Base-by-base conservation (phyloP, 106 monocot genomes). In the Phalaenopsis equestris region DNA sequence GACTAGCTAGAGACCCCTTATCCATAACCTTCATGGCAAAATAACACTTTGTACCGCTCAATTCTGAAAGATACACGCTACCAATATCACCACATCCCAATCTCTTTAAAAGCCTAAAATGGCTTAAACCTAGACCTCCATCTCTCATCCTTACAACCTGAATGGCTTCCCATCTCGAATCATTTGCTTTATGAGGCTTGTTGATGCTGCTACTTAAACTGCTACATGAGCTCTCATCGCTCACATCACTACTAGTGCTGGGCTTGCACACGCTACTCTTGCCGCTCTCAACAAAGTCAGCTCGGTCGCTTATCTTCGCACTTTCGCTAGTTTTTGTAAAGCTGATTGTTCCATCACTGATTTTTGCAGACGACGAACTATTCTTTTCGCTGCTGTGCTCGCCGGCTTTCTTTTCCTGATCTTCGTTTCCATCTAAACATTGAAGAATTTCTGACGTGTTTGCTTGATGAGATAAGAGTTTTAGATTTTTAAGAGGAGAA, bases 11-110 rank as follows among this genome's bases (percentile, higher is more conserved):
- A 46, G 85, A 85, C 49, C 78, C 90, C 81, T 87, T 90, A 49
- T 90, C 90, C 90, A 90, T 90, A 23, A 90, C 90, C 83, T 90
- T 90, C 90, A 90, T 90, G 1, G 87, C 90, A 77, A 90, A 90
- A 83, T 83, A 90, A 76, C 79, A 45, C 48, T 85, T 90, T 17
- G 87, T 85, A 8, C 87, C 85, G 77, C 73, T 83, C 80, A 90
- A 80, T 68, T 90, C 90, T 24, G 87, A 90, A 16, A 87, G 78
- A 79, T 90, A 90, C 3, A 90, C 90, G 67, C 87, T 87, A 14
- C 90, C 90, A 38, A 87, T 90, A 70, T 90, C 90, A 49, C 90
- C 87, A 64, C 87, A 86, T 46, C 90, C 90, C 45, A 90, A 68
- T 75, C 72, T 83, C 81, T 85, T 87, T 55, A 90, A 72, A 36